These are phyloP conservation scores for Celoporthe dispersa DNA, from an alignment of 2,329 filamentous ascomycete genomes.

Conservation along the genomic window DNA sequence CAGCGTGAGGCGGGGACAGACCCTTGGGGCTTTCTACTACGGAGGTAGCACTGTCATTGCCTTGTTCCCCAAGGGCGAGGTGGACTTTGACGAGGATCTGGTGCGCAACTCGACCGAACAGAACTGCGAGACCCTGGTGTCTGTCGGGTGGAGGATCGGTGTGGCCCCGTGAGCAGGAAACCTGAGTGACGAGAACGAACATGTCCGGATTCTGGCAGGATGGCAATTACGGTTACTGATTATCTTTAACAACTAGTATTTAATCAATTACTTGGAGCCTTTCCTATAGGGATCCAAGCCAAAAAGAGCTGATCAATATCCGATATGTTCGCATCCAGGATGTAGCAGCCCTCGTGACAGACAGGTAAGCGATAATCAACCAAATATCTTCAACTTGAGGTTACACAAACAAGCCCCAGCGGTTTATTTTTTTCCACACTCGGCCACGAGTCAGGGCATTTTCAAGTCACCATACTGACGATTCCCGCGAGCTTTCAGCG, in stretches of 20 bases:
- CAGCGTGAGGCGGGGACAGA: conserved; percentile 43
- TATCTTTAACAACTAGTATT: no score
- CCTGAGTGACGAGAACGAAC: not conserved
- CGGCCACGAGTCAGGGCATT: no score
- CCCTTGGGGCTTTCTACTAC: conserved; percentile 46
- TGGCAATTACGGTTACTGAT: no score
- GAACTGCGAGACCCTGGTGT: conserved; percentile 44
- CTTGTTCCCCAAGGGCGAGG: conserved; percentile 42
- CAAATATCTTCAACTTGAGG: not conserved
- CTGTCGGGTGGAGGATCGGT: conserved; percentile 42
- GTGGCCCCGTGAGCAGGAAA: not conserved
- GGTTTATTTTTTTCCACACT: no score
- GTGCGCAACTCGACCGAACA: conserved; percentile 42
- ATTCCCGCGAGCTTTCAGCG: no score
- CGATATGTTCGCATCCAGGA: not conserved
- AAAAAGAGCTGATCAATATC: no score
- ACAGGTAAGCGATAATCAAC: not conserved
- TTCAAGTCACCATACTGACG: no score
- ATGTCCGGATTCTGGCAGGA: not conserved
- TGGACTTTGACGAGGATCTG: conserved; percentile 44
- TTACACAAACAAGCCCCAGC: not conserved
- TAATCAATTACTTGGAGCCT: no score
- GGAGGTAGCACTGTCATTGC: conserved; percentile 49
- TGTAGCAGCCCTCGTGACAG: not conserved
- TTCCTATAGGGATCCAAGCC: no score